Evolutionary conservation across 768 basidiomycete genomes (phyloP).

Genomic region (Phlebiopsis gigantea): DNA sequence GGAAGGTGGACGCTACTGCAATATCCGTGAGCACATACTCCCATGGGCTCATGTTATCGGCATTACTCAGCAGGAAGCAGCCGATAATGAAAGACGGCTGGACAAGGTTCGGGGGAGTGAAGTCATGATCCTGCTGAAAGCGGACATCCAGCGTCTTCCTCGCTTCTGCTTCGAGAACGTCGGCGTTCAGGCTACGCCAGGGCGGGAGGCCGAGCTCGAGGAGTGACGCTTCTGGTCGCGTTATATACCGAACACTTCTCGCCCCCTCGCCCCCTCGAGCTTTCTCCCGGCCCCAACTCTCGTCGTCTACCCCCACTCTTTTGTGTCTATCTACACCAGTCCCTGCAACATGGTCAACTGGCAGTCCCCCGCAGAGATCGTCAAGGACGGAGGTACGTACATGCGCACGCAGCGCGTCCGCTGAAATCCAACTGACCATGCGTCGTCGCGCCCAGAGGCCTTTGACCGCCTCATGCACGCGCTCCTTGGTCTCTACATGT

Average conservation of each 20-base stretch:
- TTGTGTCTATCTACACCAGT: not conserved
- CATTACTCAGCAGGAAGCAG: not conserved
- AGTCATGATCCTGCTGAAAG: not conserved
- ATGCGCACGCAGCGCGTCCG: constrained; percentile 20
- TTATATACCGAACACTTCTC: not conserved
- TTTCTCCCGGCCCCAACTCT: not conserved
- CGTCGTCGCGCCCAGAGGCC: constrained; percentile 22
- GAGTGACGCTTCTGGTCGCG: not conserved
- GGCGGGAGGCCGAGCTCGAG: not conserved
- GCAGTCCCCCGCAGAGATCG: constrained; percentile 34
- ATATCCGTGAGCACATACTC: not conserved
- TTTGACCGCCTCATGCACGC: constrained; percentile 38
- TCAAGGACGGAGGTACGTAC: constrained; percentile 31
- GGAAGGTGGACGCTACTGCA: not conserved
- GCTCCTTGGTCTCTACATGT: constrained; percentile 41
- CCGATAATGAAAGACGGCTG: not conserved
- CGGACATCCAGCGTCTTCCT: not conserved
- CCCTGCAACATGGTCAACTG: constrained; percentile 33
- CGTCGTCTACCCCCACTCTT: constrained; percentile 7
- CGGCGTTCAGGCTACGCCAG: not conserved
- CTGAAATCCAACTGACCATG: not conserved
- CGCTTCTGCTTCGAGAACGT: not conserved
- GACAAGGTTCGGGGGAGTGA: not conserved
- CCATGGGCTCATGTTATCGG: not conserved
- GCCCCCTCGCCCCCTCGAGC: not conserved